A percentile compares a stretch with the other conserved stretches of the same genome.
These are phyloP conservation scores for Candida maesae DNA, from an alignment of 805 yeast species.

Conservation along the genomic window DNA sequence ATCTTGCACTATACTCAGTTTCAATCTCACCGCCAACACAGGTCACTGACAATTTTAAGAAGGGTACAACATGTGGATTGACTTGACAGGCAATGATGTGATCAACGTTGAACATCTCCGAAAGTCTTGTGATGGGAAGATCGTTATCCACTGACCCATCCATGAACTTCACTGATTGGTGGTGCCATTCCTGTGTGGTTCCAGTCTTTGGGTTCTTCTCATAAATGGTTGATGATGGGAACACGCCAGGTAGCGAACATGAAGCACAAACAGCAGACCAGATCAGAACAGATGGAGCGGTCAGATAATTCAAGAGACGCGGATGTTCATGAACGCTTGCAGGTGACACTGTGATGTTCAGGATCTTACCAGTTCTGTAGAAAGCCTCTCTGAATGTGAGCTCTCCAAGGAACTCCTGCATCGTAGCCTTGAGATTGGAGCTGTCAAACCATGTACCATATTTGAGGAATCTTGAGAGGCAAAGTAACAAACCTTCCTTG, in stretches of 20 bases:
- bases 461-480: slow-evolving; percentile 61
- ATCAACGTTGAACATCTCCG: slow-evolving; percentile 97
- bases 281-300: slow-evolving; percentile 76
- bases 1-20: slow-evolving; percentile 50
- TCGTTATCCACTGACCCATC: slow-evolving; percentile 98
- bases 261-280: slow-evolving; percentile 94
- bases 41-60: slow-evolving; percentile 63
- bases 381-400: slow-evolving; percentile 92
- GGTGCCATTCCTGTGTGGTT: slow-evolving; percentile 76
- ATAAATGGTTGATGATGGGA: slow-evolving; percentile 78
- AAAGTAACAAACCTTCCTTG: slow-evolving; percentile 42
- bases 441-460: slow-evolving; percentile 90
- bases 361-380: slow-evolving; percentile 87
- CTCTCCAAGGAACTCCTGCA: slow-evolving; percentile 79
- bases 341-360: slow-evolving; percentile 91
- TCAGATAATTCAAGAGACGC: slow-evolving; percentile 68
- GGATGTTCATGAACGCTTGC: slow-evolving; percentile 92
- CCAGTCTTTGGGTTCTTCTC: slow-evolving; percentile 79
- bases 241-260: slow-evolving; percentile 90
- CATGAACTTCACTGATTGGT: slow-evolving; percentile 71
- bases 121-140: slow-evolving; percentile 80
- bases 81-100: slow-evolving; percentile 98
- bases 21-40: slow-evolving; percentile 69
- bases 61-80: slow-evolving; percentile 92
- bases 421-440: slow-evolving; percentile 62